Percentiles rank a stretch among this genome's conserved stretches.
Evolutionary conservation across 2,329 filamentous ascomycete genomes (phyloP).

Genomic region (Scleromitrula shiraiana): DNA sequence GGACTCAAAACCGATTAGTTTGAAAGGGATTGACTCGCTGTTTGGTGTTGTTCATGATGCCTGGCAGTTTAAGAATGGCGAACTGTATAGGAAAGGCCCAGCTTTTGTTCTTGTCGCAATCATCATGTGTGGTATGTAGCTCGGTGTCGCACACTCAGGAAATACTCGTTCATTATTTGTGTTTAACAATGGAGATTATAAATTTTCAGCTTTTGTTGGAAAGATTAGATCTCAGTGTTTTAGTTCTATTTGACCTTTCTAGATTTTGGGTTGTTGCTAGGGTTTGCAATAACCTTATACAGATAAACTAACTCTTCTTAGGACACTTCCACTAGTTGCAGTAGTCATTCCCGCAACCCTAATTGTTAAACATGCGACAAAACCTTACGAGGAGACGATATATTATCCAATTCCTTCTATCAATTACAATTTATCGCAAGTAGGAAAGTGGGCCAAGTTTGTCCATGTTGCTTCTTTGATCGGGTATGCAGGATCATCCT

Average conservation of each 20-base stretch:
- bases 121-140: constrained; percentile 1
- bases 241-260: not conserved
- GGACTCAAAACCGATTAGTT: not conserved
- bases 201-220: no score
- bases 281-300: not conserved
- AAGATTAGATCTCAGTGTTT: not conserved
- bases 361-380: not conserved
- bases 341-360: not conserved
- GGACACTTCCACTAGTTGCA: not conserved
- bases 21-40: not conserved
- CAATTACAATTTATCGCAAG: not conserved
- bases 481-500: no score
- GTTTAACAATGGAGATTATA: no score
- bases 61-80: not conserved
- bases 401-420: not conserved
- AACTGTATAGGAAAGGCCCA: not conserved
- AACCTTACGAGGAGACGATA: not conserved
- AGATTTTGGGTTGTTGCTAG: not conserved
- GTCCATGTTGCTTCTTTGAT: no score
- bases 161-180: no score
- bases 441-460: not conserved
- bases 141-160: no score
- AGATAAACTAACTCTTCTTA: not conserved
- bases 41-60: not conserved
- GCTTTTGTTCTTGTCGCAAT: not conserved